Percentiles rank a stretch among this genome's conserved stretches.
Evolutionary conservation across 306 rosid species (phyloP).

Genomic region (Vicia villosa): DNA sequence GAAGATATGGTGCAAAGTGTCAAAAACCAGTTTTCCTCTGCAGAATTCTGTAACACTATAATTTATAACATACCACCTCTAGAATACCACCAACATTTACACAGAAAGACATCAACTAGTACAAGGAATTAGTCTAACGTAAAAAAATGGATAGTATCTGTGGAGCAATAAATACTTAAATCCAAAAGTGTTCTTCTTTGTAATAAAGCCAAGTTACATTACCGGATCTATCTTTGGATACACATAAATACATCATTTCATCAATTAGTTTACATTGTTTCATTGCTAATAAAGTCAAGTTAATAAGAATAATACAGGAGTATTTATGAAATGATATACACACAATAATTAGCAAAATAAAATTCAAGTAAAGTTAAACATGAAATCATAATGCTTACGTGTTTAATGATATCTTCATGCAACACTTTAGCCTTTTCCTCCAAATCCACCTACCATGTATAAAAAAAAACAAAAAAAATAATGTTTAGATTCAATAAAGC

Average conservation of each 20-base stretch:
- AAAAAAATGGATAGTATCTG: too few relatives aligned
- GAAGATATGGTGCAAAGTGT: too few relatives aligned
- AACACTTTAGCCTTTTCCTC: constrained; percentile 63
- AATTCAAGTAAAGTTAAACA: constrained; percentile 11
- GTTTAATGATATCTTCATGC: constrained; percentile 80
- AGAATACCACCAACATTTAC: too few relatives aligned
- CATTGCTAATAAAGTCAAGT: constrained; percentile 14
- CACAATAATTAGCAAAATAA: neutral
- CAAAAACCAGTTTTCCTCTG: too few relatives aligned
- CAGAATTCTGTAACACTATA: too few relatives aligned
- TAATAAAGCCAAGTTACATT: too few relatives aligned
- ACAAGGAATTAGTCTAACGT: too few relatives aligned
- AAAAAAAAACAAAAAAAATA: constrained; percentile 27
- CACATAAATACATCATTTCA: constrained; percentile 2
- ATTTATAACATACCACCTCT: too few relatives aligned
- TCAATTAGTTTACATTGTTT: neutral
- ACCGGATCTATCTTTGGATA: too few relatives aligned
- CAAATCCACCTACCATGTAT: constrained; percentile 65
- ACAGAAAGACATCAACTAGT: too few relatives aligned
- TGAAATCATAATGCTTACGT: constrained; percentile 56
- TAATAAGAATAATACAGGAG: neutral
- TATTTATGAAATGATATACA: constrained; percentile 7
- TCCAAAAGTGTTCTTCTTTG: too few relatives aligned
- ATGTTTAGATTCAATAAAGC: constrained; percentile 29
- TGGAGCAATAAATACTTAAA: too few relatives aligned